Base-by-base conservation (phyloP, 495 filamentous ascomycete species). In the Trichoderma orchidacearum region DNA sequence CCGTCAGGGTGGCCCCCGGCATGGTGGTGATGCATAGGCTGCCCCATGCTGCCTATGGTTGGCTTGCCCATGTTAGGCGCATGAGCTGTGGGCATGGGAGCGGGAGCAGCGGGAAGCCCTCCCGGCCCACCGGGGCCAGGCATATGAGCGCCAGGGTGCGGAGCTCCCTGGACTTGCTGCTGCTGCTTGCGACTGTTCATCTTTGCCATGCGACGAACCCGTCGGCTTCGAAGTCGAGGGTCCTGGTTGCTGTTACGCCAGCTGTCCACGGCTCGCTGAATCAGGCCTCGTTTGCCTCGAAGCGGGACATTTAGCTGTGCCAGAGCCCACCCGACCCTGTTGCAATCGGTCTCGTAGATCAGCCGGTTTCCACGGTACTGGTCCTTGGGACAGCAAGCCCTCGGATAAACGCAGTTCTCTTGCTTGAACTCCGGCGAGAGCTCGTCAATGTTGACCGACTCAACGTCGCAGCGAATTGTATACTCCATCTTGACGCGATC, bases 401-500 rank as follows among this genome's bases (percentile, higher is more conserved):
- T 78, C 0, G 93, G 93, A 63, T 98, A 98, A 11, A 98, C 93
- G 70, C 94, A 97, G 72, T 98, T 98, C 66, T 95, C 91, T 5
- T 85, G 87, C 75, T 95, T 95, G 81, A 97, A 97, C 53, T 96
- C 90, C 61, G 79, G 75, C 59, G 79, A 79, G 29, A 98, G 81
- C 41, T 79, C 83, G 52, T 96, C 90, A 52, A 92, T 87, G 66
- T 89, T 90, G 45, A 98, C 90, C 1, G 91, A 96, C 71, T 96
- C 93, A 23, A 97, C 93, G 63, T 98, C 93, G 65, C 93, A 98
- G 31, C 93, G 85, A 65, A 98, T 98, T 0, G 90, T 96, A 69
- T 98, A 98, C 68, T 96, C 93, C 90, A 96, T 96, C 80, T 98
- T 98, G 60, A 98, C 90, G 29, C 93, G 79, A 67, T 98, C 93